These are phyloP conservation scores for Silene uniflora DNA, from an alignment of 148 eudicot genomes.

Conservation along the genomic window DNA sequence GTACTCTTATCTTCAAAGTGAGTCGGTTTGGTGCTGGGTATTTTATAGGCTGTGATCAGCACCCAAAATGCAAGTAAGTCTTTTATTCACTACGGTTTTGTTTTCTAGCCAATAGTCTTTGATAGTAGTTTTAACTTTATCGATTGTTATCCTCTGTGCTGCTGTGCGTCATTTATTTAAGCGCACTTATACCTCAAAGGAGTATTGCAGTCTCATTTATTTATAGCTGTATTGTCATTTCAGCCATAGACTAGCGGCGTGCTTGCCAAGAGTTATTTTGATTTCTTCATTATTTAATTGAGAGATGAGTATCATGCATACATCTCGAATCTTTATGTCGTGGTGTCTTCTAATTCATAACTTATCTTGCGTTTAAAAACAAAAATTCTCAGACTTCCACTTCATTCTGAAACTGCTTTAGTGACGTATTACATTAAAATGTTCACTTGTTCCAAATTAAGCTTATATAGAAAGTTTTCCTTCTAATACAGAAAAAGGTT, in stretches of 20 bases:
- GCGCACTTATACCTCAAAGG: too few species aligned
- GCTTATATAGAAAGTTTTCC: too few species aligned
- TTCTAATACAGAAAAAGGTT: too few species aligned
- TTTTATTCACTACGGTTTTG: neutral
- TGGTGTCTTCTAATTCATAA: too few species aligned
- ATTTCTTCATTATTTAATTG: neutral
- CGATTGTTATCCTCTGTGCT: neutral
- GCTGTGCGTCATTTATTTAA: neutral
- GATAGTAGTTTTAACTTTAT: neutral
- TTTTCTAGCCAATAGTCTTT: neutral
- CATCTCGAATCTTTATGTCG: neutral
- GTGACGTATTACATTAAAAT: too few species aligned
- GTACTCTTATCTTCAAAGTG: conserved; percentile 79
- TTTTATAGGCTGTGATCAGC: conserved; percentile 96
- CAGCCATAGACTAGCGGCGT: neutral
- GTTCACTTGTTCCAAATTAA: too few species aligned
- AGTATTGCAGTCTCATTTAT: neutral
- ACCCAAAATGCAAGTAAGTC: conserved; percentile 95
- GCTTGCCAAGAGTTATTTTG: neutral
- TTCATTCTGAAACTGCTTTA: too few species aligned
- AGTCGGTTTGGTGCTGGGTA: conserved; percentile 91
- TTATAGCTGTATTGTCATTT: neutral
- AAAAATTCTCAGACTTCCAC: too few species aligned
- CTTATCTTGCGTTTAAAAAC: too few species aligned
- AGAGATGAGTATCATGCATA: neutral